A percentile compares a stretch with the other conserved stretches of the same genome.
Conservation (phyloP, 129 eudicot genomes). For the Logfia minima region DNA sequence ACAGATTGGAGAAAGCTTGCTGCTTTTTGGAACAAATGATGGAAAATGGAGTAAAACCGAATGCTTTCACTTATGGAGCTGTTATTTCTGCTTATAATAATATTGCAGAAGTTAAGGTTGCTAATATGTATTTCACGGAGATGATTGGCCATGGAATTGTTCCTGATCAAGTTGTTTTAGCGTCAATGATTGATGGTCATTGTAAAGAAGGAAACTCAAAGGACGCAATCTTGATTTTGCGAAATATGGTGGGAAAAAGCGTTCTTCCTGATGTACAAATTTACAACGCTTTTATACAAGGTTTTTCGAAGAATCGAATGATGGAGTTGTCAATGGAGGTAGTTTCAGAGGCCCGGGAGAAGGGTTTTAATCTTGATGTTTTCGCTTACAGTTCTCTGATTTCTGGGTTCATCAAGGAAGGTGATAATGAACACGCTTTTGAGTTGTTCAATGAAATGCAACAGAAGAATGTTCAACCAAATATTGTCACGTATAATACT, state of each 20-base stretch:
- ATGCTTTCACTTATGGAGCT: constrained; percentile 44
- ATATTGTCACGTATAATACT: constrained; percentile 35
- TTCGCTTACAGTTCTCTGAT: constrained; percentile 38
- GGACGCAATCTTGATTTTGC: constrained; percentile 26
- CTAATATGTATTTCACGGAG: constrained; percentile 31
- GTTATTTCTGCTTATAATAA: constrained; percentile 33
- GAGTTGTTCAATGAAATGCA: constrained; percentile 35
- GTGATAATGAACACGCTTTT: constrained; percentile 23
- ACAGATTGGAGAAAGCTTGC: constrained; percentile 40
- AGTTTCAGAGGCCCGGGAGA: constrained; percentile 15
- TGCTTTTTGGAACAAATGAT: constrained; percentile 32
- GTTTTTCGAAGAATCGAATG: constrained; percentile 34
- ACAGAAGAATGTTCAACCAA: constrained; percentile 32
- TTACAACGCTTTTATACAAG: constrained; percentile 34
- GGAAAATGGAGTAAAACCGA: constrained; percentile 37
- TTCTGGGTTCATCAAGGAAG: constrained; percentile 36
- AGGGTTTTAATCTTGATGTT: constrained; percentile 36
- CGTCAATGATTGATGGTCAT: constrained; percentile 37
- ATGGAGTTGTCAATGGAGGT: constrained; percentile 33
- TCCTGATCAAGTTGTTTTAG: constrained; percentile 43
- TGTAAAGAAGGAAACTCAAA: constrained; percentile 35
- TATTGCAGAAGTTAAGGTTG: constrained; percentile 33
- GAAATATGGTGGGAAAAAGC: constrained; percentile 26
- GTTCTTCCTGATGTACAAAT: constrained; percentile 36
- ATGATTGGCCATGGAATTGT: constrained; percentile 41